Percentiles rank a stretch among this genome's conserved stretches.
These are phyloP conservation scores for Cubamyces sp. DNA, from an alignment of 768 basidiomycete genomes.

Conservation along the genomic window DNA sequence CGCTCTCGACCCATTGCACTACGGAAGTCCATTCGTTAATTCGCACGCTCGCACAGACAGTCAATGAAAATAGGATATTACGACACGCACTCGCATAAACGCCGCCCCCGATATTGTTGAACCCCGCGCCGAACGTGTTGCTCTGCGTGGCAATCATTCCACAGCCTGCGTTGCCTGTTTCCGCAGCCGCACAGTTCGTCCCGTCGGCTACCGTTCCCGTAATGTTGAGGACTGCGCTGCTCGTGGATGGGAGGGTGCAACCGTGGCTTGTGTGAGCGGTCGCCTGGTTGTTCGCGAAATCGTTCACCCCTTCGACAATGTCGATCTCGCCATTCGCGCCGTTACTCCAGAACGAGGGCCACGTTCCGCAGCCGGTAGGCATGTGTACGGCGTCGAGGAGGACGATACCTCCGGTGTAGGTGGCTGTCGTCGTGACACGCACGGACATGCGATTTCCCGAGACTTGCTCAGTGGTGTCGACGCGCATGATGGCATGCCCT, in stretches of 20 bases:
- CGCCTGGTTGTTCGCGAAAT: constrained; percentile 80
- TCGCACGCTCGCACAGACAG: background rate
- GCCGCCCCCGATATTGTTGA: constrained; percentile 83
- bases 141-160: constrained; percentile 64
- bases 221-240: constrained; percentile 55
- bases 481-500: constrained; percentile 85
- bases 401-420: constrained; percentile 69
- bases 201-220: constrained; percentile 68
- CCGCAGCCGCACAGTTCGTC: constrained; percentile 71
- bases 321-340: constrained; percentile 72
- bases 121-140: constrained; percentile 76
- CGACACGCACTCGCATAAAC: constrained; percentile 86
- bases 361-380: constrained; percentile 88
- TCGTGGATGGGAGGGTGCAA: constrained; percentile 60
- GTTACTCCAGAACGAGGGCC: constrained; percentile 60
- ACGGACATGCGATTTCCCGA: constrained; percentile 69
- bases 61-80: background rate
- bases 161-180: constrained; percentile 79
- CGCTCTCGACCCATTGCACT: constrained; percentile 80
- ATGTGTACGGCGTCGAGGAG: constrained; percentile 87
- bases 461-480: constrained; percentile 84
- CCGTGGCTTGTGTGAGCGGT: constrained; percentile 80
- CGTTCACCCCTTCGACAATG: constrained; percentile 82
- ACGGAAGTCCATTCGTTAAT: constrained; percentile 24
- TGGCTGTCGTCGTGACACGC: constrained; percentile 68